Evolutionary conservation across 1,284 basidiomycete genomes (phyloP).

Genomic region (Coniophora puteana): DNA sequence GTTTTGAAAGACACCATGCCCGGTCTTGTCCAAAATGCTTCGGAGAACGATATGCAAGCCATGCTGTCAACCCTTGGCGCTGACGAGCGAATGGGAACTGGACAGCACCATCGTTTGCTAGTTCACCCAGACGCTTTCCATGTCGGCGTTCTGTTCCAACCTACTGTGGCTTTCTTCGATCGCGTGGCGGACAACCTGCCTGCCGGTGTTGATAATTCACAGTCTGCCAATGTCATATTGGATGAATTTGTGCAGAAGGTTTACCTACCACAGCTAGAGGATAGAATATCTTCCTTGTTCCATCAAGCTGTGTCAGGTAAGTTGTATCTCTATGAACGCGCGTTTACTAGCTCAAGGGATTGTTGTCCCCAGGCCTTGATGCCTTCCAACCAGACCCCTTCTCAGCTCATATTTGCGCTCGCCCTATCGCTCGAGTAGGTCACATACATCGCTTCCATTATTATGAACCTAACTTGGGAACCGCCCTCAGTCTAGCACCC

Average conservation of each 20-base stretch:
- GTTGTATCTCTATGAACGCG: slow-evolving; percentile 13
- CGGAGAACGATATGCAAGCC: slow-evolving; percentile 60
- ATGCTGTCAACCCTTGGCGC: slow-evolving; percentile 55
- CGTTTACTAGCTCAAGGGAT: slow-evolving; percentile 9
- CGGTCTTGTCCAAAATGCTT: slow-evolving; percentile 77
- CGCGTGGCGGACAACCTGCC: slow-evolving; percentile 72
- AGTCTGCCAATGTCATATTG: slow-evolving; percentile 73
- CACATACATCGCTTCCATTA: slow-evolving; percentile 4
- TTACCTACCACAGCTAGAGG: slow-evolving; percentile 93
- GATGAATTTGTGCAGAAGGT: slow-evolving; percentile 95
- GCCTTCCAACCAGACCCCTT: slow-evolving; percentile 79
- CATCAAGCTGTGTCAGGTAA: slow-evolving; percentile 80
- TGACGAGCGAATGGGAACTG: slow-evolving; percentile 70
- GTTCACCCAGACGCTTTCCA: slow-evolving; percentile 94
- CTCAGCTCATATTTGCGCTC: slow-evolving; percentile 56
- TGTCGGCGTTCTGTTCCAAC: slow-evolving; percentile 91
- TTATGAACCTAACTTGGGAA: slow-evolving; percentile 7
- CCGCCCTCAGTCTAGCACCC: slow-evolving; percentile 65
- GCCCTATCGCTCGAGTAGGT: slow-evolving; percentile 78
- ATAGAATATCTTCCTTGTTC: slow-evolving; percentile 88
- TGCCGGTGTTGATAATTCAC: slow-evolving; percentile 65
- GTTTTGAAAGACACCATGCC: slow-evolving; percentile 91
- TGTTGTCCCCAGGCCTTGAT: slow-evolving; percentile 60
- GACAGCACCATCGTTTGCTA: slow-evolving; percentile 81
- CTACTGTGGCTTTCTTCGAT: slow-evolving; percentile 84